phyloP scores from a whole-genome alignment of 2,329 filamentous ascomycete genomes.

The Neonectria faginata region DNA sequence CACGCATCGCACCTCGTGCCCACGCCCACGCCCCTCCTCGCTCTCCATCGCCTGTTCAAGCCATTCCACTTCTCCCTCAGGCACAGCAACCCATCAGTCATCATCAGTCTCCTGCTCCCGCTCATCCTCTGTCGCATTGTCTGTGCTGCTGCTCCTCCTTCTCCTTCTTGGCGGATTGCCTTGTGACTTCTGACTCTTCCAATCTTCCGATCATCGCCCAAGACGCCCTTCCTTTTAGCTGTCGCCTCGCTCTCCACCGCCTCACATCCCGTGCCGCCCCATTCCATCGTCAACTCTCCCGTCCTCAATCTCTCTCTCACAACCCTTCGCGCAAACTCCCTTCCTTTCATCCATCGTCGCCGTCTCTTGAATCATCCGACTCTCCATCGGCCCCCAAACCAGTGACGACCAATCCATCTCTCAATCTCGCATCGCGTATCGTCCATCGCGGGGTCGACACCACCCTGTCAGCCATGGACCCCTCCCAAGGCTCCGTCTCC shows the following conservation, averaged over 20 bases:
- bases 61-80: conserved; percentile 3
- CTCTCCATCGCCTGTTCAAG: conserved; percentile 25
- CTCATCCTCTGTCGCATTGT: conserved; percentile 4
- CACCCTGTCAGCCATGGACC: conserved; percentile 38
- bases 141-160: conserved; percentile 12
- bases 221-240: conserved; percentile 4
- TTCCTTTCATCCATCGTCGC: background rate
- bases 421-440: conserved; percentile 1
- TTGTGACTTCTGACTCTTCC: conserved; percentile 29
- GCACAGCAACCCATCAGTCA: background rate
- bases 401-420: conserved; percentile 1
- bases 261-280: background rate
- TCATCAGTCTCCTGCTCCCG: conserved; percentile 3
- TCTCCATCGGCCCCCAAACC: background rate
- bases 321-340: conserved; percentile 4
- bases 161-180: conserved; percentile 20
- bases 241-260: conserved; percentile 2
- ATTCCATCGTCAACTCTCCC: conserved; percentile 1
- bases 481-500: conserved; percentile 40
- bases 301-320: background rate
- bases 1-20: conserved; percentile 23
- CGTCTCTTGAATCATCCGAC: background rate
- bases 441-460: conserved; percentile 6
- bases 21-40: conserved; percentile 19
- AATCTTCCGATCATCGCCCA: conserved; percentile 15